phyloP scores from a whole-genome alignment of 2,329 filamentous ascomycete species.

The Cytospora leucostoma region DNA sequence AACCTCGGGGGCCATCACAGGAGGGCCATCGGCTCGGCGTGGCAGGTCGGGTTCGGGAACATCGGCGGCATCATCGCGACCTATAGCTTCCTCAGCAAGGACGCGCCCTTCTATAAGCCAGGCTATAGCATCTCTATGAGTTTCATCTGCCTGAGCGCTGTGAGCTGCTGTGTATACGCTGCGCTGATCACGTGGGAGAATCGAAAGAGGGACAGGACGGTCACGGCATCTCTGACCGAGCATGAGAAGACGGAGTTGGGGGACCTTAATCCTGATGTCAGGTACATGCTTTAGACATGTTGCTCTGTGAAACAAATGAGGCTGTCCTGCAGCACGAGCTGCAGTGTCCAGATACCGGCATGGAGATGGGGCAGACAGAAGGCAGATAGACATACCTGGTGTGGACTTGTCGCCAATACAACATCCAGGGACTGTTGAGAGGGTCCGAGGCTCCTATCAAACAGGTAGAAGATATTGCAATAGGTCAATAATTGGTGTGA shows the following conservation, averaged over 20 bases:
- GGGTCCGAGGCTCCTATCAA: neutral
- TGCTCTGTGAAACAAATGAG: neutral
- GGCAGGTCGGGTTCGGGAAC: slow-evolving; percentile 79
- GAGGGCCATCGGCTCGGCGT: slow-evolving; percentile 69
- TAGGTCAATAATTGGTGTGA: neutral
- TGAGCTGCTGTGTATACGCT: slow-evolving; percentile 63
- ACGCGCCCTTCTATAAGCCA: slow-evolving; percentile 67
- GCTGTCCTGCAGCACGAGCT: neutral
- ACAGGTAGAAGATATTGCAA: neutral
- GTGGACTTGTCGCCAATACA: neutral
- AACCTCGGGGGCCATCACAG: slow-evolving; percentile 74
- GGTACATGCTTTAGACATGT: slow-evolving; percentile 39
- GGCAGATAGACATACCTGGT: neutral
- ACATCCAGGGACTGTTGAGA: neutral
- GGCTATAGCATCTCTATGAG: slow-evolving; percentile 78
- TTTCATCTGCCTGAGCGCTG: slow-evolving; percentile 69
- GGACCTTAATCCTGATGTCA: slow-evolving; percentile 41
- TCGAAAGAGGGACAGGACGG: slow-evolving; percentile 51
- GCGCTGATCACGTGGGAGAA: slow-evolving; percentile 62
- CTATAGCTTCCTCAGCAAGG: slow-evolving; percentile 65
- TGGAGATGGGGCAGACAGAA: neutral
- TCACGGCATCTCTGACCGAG: slow-evolving; percentile 35
- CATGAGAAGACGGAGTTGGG: slow-evolving; percentile 45
- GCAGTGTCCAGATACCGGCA: neutral
- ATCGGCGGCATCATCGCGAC: slow-evolving; percentile 78